Evolutionary conservation across 176 grass and related monocot species (phyloP).

Genomic region (Cenchrus fungigraminus): DNA sequence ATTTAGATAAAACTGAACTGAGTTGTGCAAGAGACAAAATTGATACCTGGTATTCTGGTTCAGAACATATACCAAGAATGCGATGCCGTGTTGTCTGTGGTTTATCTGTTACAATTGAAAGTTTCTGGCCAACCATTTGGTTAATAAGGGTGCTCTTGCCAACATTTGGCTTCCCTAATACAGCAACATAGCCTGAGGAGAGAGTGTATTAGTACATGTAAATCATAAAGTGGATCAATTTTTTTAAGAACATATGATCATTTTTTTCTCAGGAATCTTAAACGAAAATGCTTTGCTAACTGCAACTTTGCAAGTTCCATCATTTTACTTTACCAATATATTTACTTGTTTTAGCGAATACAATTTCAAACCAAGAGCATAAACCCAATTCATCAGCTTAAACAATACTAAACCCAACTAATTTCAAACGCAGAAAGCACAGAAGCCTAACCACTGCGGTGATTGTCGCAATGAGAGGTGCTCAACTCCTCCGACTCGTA

Average conservation of each 20-base stretch:
- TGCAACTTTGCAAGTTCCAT: background rate
- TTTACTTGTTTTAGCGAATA: background rate
- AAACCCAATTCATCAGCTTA: background rate
- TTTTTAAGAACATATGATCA: background rate
- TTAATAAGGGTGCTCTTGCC: constrained; percentile 96
- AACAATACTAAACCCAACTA: background rate
- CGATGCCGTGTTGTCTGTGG: constrained; percentile 86
- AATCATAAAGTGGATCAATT: background rate
- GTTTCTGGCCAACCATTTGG: constrained; percentile 94
- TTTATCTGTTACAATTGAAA: constrained; percentile 95
- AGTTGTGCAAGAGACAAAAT: constrained; percentile 39
- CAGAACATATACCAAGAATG: constrained; percentile 95
- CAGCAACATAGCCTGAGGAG: constrained; percentile 80
- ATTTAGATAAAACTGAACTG: background rate
- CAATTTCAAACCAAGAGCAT: background rate
- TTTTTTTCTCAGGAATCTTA: background rate
- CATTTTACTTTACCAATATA: background rate
- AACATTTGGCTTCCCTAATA: constrained; percentile 92
- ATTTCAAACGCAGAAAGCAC: background rate
- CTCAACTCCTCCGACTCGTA: constrained; percentile 80
- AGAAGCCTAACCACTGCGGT: constrained; percentile 70
- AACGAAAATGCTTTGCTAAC: background rate
- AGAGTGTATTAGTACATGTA: background rate
- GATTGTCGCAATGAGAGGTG: constrained; percentile 52
- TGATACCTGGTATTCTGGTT: constrained; percentile 85